phyloP scores from a whole-genome alignment of 2,329 filamentous ascomycete genomes.

The Plectosphaerella sp. region DNA sequence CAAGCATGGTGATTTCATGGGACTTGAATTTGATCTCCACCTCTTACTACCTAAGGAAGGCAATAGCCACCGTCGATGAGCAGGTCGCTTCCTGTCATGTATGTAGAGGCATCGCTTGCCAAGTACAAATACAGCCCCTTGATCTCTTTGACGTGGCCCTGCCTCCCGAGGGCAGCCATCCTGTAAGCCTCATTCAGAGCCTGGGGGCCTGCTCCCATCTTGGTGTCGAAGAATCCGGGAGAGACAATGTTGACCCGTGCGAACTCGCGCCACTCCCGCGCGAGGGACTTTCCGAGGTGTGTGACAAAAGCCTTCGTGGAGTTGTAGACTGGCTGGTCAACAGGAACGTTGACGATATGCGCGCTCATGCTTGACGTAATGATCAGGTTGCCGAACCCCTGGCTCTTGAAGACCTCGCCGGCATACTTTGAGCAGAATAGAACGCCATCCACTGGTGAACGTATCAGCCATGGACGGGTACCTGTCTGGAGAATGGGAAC shows the following conservation, averaged over 20 bases:
- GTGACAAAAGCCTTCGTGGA: conserved; percentile 50
- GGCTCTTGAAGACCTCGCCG: conserved; percentile 36
- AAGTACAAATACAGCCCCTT: conserved; percentile 55
- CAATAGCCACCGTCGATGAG: conserved; percentile 37
- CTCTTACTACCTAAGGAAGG: conserved; percentile 5
- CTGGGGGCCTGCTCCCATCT: conserved; percentile 42
- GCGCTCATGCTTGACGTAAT: conserved; percentile 47
- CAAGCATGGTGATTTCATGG: too few relatives aligned
- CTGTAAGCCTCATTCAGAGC: conserved; percentile 41
- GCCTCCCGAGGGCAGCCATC: conserved; percentile 48
- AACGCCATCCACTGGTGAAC: conserved; percentile 36
- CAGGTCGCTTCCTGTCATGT: conserved; percentile 45
- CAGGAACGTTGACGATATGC: conserved; percentile 46
- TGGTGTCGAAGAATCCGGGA: conserved; percentile 51
- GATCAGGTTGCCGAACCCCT: conserved; percentile 44
- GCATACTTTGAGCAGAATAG: conserved; percentile 38
- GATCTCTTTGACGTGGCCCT: conserved; percentile 61
- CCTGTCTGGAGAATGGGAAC: conserved; percentile 5
- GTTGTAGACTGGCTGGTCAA: conserved; percentile 42
- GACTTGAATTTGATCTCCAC: too few relatives aligned
- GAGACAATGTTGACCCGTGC: conserved; percentile 52
- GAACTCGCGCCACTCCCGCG: conserved; percentile 53
- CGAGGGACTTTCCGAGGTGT: conserved; percentile 51
- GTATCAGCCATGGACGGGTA: background rate
- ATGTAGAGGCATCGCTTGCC: conserved; percentile 44